Conservation (phyloP, 768 basidiomycete species). For the Kwoniella dendrophila region DNA sequence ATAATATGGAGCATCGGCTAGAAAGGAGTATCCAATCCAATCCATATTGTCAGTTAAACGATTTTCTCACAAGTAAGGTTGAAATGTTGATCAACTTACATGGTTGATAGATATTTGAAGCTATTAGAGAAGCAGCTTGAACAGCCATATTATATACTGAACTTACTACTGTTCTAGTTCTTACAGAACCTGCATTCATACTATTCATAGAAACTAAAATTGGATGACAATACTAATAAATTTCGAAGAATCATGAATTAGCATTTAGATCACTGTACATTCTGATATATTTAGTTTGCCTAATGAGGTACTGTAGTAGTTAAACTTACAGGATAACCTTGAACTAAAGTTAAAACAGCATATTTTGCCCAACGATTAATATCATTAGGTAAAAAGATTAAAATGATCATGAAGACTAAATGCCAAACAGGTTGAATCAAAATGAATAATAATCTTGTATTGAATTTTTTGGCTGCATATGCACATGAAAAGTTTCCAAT, state of each 20-base stretch:
- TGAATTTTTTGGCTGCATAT: slow-evolving; percentile 63
- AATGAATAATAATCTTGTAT: slow-evolving; percentile 64
- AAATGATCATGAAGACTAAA: slow-evolving; percentile 64
- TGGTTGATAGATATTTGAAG: slow-evolving; percentile 63
- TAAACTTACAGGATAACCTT: slow-evolving; percentile 60
- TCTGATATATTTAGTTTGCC: neutral
- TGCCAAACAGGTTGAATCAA: slow-evolving; percentile 67
- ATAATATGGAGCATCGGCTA: slow-evolving; percentile 57
- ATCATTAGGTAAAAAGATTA: slow-evolving; percentile 59
- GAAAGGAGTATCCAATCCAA: neutral
- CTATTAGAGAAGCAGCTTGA: slow-evolving; percentile 58
- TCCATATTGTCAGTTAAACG: slow-evolving; percentile 1
- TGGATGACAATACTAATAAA: slow-evolving; percentile 32
- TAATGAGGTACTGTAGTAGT: slow-evolving; percentile 52
- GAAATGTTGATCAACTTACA: slow-evolving; percentile 25
- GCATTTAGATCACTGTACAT: neutral
- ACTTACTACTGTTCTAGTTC: slow-evolving; percentile 60
- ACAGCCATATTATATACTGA: slow-evolving; percentile 69
- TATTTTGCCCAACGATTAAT: slow-evolving; percentile 35
- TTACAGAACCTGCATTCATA: slow-evolving; percentile 64
- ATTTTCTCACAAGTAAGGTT: slow-evolving; percentile 4
- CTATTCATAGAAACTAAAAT: slow-evolving; percentile 39
- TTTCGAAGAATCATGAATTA: neutral
- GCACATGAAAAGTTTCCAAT: slow-evolving; percentile 59
- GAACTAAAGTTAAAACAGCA: slow-evolving; percentile 52